Percentiles rank a stretch among this genome's conserved stretches.
phyloP scores from a whole-genome alignment of 176 grass and related monocot species.

The Carex littledalei region DNA sequence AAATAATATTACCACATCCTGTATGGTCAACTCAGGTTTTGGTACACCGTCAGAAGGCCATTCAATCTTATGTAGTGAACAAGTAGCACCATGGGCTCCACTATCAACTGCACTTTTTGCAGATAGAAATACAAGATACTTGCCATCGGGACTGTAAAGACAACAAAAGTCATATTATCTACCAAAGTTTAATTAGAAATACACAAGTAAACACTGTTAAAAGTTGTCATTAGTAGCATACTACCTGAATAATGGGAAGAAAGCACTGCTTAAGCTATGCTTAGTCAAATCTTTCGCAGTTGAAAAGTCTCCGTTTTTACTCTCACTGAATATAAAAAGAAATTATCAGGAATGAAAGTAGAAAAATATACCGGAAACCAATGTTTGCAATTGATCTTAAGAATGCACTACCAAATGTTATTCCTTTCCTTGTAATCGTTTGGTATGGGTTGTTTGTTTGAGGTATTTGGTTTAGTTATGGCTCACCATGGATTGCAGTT shows the following conservation, averaged over 20 bases:
- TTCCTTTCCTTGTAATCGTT: background rate
- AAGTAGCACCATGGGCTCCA: slow-evolving; percentile 76
- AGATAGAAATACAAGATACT: slow-evolving; percentile 75
- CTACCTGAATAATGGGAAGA: slow-evolving; percentile 89
- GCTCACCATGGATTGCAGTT: background rate
- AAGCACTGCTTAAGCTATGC: slow-evolving; percentile 63
- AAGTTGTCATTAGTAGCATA: background rate
- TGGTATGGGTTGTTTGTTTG: background rate
- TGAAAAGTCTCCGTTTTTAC: slow-evolving; percentile 16
- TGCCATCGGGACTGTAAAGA: slow-evolving; percentile 59
- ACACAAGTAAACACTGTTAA: slow-evolving; percentile 4
- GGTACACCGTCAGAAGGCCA: slow-evolving; percentile 54
- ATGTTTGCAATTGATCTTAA: slow-evolving; percentile 1
- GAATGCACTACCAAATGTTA: background rate
- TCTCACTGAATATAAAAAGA: slow-evolving; percentile 29
- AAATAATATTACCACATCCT: slow-evolving; percentile 52
- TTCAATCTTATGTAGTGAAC: slow-evolving; percentile 70
- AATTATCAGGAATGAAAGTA: slow-evolving; percentile 2
- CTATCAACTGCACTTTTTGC: slow-evolving; percentile 84
- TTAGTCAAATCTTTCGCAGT: slow-evolving; percentile 49
- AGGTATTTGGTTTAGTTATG: background rate
- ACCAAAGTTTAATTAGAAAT: slow-evolving; percentile 4
- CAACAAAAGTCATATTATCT: slow-evolving; percentile 24
- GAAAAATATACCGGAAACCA: background rate
- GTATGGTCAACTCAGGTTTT: slow-evolving; percentile 33